Percentiles rank a stretch among this genome's conserved stretches.
Evolutionary conservation across 371 early-diverging fungal species (phyloP).

Genomic region (Syncephalis plumigaleata): DNA sequence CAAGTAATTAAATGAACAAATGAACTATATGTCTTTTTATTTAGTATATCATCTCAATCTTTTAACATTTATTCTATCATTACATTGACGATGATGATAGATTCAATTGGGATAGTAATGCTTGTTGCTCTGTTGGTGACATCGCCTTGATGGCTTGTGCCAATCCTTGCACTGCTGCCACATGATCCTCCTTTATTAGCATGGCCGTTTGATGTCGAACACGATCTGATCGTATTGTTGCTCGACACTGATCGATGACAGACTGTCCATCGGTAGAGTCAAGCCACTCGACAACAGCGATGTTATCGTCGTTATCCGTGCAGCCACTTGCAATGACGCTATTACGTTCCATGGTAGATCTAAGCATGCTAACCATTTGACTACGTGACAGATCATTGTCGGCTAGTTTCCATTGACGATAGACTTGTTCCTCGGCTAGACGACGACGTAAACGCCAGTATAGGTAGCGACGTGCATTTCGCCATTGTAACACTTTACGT

Average conservation of each 20-base stretch:
- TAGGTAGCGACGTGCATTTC: conserved; percentile 68
- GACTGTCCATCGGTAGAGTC: background rate
- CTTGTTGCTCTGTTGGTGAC: background rate
- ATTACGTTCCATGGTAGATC: background rate
- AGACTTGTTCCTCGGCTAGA: conserved; percentile 36
- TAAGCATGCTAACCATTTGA: background rate
- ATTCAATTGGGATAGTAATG: background rate
- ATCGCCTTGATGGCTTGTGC: background rate
- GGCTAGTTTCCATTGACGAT: background rate
- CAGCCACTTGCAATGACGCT: background rate
- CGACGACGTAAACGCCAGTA: conserved; percentile 84
- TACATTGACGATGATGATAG: too few relatives aligned
- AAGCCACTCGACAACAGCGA: conserved; percentile 1
- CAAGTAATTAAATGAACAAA: too few relatives aligned
- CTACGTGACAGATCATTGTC: background rate
- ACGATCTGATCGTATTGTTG: background rate
- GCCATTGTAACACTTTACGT: conserved; percentile 65
- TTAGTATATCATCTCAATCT: too few relatives aligned
- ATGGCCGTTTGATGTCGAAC: background rate
- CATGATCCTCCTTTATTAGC: background rate
- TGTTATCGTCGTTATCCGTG: background rate
- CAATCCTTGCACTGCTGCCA: background rate
- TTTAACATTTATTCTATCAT: too few relatives aligned
- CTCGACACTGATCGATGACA: background rate
- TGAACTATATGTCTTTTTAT: too few relatives aligned